Conservation (phyloP, 306 rosid genomes). For the Malus asiatica region DNA sequence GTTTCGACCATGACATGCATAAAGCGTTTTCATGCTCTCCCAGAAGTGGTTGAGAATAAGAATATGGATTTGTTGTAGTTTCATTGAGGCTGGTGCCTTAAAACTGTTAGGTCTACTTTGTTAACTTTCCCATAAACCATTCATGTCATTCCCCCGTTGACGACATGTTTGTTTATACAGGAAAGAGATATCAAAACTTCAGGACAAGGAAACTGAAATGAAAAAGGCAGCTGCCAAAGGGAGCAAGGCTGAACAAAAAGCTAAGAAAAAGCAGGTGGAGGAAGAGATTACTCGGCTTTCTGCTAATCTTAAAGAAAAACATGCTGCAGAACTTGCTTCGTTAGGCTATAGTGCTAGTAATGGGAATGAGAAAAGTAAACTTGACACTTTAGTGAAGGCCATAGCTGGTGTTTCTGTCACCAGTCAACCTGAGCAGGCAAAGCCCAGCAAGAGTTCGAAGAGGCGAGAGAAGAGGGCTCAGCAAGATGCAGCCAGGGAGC, state of each 20-base stretch:
- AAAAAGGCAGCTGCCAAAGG: conserved; percentile 85
- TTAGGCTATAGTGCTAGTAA: conserved; percentile 54
- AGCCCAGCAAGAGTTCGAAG: conserved; percentile 63
- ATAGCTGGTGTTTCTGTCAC: conserved; percentile 74
- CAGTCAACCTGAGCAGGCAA: conserved; percentile 50
- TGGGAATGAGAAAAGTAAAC: conserved; percentile 48
- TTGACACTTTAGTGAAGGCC: conserved; percentile 77
- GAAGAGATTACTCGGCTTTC: conserved; percentile 76
- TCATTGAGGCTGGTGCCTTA: background rate
- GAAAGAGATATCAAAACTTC: conserved; percentile 71
- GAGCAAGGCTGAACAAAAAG: conserved; percentile 92
- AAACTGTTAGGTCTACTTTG: background rate
- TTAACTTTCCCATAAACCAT: background rate
- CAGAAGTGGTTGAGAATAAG: background rate
- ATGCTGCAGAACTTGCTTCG: conserved; percentile 54
- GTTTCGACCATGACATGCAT: background rate
- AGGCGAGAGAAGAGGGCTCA: conserved; percentile 68
- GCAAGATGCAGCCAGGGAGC: conserved; percentile 86
- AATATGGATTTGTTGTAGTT: background rate
- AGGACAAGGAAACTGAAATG: conserved; percentile 72
- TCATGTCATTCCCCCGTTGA: conserved; percentile 4
- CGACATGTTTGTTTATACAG: conserved; percentile 31
- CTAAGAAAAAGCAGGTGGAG: conserved; percentile 93
- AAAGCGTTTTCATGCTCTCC: background rate
- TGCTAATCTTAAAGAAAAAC: conserved; percentile 62